Evolutionary conservation across 768 basidiomycete species (phyloP), one percentile per base, ranked within the genome.

Genomic region (Podaxis mareebaensis): DNA sequence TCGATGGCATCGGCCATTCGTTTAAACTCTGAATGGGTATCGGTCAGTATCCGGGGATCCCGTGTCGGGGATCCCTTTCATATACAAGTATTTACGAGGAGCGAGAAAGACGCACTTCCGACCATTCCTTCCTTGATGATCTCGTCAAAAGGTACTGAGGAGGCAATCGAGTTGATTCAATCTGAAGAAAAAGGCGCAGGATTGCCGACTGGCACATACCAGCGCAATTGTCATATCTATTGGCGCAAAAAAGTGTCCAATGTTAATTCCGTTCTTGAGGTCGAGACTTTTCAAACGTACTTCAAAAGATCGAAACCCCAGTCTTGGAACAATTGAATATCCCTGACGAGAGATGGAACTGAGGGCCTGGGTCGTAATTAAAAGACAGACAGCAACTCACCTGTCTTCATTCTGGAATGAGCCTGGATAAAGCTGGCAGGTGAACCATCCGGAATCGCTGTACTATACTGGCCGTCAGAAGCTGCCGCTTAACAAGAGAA

Each of bases 391-490:
- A 28, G 13, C 2, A n/a, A 66, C 70, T 22, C 17, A 81, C 84
- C 83, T 79, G 22, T 76, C 83, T 71, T 89, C 87, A 61, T 89
- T 86, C 68, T 80, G 76, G 73, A 79, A 89, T 4, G 87, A 88
- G 20, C 87, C 88, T 22, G 88, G 88, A 69, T 87, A 89, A 11
- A 81, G 63, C 51, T 81, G 79, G 67, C 88, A 89, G 26, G 88
- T 89, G 67, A 81, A 86, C 87, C 87, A 89, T 20, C 88, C 88
- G 0, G 88, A 80, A 66, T 88, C 86, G 63, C 87, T 84, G 65
- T 89, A 89, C 87, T 87, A 52, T 38, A 30, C n/a, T 13, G 40
- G 53, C 10, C 53, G 22, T 64, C 38, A 56, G 42, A 40, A 40
- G n/a, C 30, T 20, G n/a, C 4, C 46, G 8, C 2, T 11, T 3